These are phyloP conservation scores for Sugiyamaella pinicola DNA, from an alignment of 1,139 yeast species.

Conservation along the genomic window DNA sequence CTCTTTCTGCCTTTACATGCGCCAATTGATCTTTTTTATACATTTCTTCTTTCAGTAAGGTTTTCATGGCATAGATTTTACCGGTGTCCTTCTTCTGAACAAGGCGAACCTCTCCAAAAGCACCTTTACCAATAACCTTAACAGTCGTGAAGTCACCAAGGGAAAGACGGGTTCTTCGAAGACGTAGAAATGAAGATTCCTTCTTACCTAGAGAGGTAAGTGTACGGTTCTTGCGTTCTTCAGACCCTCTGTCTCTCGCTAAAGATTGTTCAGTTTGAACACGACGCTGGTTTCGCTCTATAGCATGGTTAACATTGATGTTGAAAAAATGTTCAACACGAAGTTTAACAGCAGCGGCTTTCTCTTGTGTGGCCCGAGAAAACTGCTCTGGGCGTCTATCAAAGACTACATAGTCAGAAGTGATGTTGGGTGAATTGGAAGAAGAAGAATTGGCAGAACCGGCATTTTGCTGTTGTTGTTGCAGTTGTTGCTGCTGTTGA, in stretches of 20 bases:
- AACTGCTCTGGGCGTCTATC: slow-evolving; percentile 83
- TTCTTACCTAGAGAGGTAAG: slow-evolving; percentile 65
- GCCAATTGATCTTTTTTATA: slow-evolving; percentile 74
- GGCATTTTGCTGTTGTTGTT: neutral
- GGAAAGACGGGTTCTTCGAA: slow-evolving; percentile 63
- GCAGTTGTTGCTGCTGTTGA: slow-evolving; percentile 1
- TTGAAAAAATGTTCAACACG: slow-evolving; percentile 68
- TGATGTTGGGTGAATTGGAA: neutral
- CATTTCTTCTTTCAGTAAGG: slow-evolving; percentile 70
- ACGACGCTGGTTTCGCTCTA: slow-evolving; percentile 69
- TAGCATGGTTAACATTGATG: slow-evolving; percentile 69
- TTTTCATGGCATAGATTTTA: slow-evolving; percentile 76
- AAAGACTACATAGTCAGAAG: slow-evolving; percentile 61
- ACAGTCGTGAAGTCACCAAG: slow-evolving; percentile 68
- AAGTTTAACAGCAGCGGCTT: slow-evolving; percentile 64
- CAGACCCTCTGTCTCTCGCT: slow-evolving; percentile 60
- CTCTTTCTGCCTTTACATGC: slow-evolving; percentile 76
- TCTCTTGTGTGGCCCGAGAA: slow-evolving; percentile 57
- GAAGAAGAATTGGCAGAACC: neutral
- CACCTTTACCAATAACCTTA: slow-evolving; percentile 76
- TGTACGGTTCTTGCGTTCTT: slow-evolving; percentile 68
- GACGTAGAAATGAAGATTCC: slow-evolving; percentile 65
- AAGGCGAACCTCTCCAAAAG: slow-evolving; percentile 73
- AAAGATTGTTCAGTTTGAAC: slow-evolving; percentile 62
- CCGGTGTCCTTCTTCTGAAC: slow-evolving; percentile 76